These are phyloP conservation scores for Peltaster fructicola DNA, from an alignment of 2,329 filamentous ascomycete genomes.

Conservation along the genomic window DNA sequence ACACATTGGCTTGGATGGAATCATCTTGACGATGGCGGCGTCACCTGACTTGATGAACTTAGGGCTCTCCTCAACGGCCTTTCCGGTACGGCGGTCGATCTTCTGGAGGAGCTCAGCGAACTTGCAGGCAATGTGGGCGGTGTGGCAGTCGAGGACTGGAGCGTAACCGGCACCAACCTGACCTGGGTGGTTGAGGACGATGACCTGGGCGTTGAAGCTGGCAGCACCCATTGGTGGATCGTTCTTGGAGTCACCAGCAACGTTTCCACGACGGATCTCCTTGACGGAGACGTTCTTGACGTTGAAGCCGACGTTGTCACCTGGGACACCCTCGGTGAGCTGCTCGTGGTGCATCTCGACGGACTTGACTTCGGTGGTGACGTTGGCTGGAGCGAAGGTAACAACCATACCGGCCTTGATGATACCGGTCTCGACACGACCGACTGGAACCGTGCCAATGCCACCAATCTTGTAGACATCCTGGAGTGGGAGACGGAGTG, in stretches of 20 bases:
- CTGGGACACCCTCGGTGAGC: constrained; percentile 82
- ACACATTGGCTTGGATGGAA: constrained; percentile 99
- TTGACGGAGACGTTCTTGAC: constrained; percentile 99
- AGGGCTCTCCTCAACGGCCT: constrained; percentile 76
- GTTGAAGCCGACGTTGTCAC: constrained; percentile 99
- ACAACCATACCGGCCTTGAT: constrained; percentile 82
- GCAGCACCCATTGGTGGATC: constrained; percentile 79
- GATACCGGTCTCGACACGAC: constrained; percentile 98
- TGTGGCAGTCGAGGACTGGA: constrained; percentile 99
- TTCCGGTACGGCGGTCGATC: constrained; percentile 99
- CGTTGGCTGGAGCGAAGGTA: constrained; percentile 94
- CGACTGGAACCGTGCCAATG: constrained; percentile 99
- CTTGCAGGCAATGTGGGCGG: constrained; percentile 99
- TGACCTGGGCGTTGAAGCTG: constrained; percentile 99
- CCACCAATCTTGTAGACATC: constrained; percentile 99
- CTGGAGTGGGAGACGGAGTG: constrained; percentile 98
- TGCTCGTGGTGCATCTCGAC: constrained; percentile 99
- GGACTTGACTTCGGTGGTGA: constrained; percentile 99
- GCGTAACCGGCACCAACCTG: constrained; percentile 99
- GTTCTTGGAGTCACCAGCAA: constrained; percentile 99
- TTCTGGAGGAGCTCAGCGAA: constrained; percentile 98
- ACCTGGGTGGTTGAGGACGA: constrained; percentile 99
- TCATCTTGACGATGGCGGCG: constrained; percentile 99
- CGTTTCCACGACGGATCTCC: constrained; percentile 99
- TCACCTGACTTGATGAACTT: constrained; percentile 99